Conservation (phyloP, 1,284 basidiomycete genomes). For the Puccinia coronata region DNA sequence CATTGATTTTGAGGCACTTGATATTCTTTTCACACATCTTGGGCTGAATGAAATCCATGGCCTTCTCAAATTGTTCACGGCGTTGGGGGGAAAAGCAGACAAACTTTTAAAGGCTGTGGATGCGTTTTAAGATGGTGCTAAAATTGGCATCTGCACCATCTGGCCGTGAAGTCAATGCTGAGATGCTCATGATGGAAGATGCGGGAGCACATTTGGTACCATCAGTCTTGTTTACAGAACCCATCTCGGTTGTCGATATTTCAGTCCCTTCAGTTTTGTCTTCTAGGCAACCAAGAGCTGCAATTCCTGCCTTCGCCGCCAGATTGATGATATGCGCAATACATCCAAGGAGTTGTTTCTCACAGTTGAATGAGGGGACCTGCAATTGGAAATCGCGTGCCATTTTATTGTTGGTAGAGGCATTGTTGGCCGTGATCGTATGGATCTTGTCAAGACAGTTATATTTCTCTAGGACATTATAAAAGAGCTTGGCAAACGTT, state of each 20-base stretch:
- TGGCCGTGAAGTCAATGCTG: background rate
- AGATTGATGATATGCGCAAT: constrained; percentile 4
- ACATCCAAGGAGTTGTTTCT: background rate
- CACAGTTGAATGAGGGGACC: background rate
- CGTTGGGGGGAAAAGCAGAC: background rate
- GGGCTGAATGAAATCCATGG: background rate
- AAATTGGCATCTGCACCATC: background rate
- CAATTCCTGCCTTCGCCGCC: background rate
- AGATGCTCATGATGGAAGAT: too few relatives aligned
- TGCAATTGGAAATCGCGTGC: background rate
- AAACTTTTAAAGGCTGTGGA: background rate
- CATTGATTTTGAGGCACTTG: background rate
- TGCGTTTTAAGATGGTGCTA: background rate
- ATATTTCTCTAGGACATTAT: background rate
- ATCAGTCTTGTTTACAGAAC: too few relatives aligned
- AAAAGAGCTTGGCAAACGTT: background rate
- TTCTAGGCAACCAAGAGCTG: background rate
- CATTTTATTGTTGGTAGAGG: background rate
- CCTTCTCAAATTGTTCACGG: background rate
- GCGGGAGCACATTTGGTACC: too few relatives aligned
- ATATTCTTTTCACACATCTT: background rate
- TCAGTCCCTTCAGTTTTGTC: background rate
- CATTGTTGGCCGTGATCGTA: constrained; percentile 14
- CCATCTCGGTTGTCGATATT: background rate
- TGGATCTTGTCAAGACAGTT: background rate